Evolutionary conservation across 305 asterid genomes (phyloP), one percentile per base, ranked within the genome.

Genomic region (Fraxinus dipetala): DNA sequence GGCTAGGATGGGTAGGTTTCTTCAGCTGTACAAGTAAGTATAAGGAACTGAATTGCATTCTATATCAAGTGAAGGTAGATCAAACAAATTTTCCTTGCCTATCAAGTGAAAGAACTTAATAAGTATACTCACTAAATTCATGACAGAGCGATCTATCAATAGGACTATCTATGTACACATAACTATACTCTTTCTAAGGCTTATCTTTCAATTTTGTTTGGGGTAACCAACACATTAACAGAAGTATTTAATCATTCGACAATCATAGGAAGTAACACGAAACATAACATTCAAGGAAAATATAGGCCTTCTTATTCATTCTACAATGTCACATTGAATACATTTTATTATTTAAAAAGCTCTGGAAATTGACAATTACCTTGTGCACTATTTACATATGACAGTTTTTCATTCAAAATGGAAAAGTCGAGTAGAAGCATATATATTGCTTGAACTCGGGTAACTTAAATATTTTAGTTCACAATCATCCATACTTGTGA

Each of bases 1-100:
- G 89, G 87, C 86, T 90, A 80, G 95, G 92, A 86, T 95, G 98
- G 81, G 93, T 91, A 82, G 97, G 97, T 59, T 86, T 92, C 93
- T 87, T 95, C 88, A 95, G 89, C 98, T 95, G 93, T 69, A 83
- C 10, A 79, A 67, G 24, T 35, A 78, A 54, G 70, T 72, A 81
- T 75, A 79, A 81, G 72, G 34, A 75, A 45, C 40, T 77, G 65
- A 18, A 40, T 56, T 65, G 70, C 78, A 8, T 24, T 70, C 70
- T 54, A 16, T 48, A 48, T 48, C 20, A 48, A 3, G 18, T 2
- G 59, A 48, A 14, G 20, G 59, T 48, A 3, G 20, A 48, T 48
- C 59, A 1, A 48, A 48, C 59, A 48, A 14, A 48, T 14, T 14
- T 14, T 48, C 20, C 59, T 14, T 14, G 59, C 77, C 18, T 72